Evolutionary conservation across 345 rosid genomes (phyloP), one percentile per base, ranked within the genome.

Genomic region (Firmiana major): DNA sequence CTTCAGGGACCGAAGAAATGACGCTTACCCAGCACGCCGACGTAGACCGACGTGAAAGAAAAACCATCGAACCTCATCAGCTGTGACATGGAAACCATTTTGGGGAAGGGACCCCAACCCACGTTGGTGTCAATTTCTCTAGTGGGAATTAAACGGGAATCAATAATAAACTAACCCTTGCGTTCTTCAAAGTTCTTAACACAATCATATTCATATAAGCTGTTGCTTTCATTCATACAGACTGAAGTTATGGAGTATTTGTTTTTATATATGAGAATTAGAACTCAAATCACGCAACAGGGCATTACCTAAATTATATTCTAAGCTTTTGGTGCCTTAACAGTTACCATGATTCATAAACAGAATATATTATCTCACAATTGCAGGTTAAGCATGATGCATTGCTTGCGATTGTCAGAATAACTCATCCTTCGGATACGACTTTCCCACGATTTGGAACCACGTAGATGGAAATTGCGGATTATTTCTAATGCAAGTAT

Each of bases 51-150:
- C 66, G 22, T 40, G 70, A 82, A 78, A 31, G 53, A 7, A n/a
- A n/a, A 21, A 49, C 74, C 74, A 63, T 28, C 40, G 49, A 55
- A 77, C 55, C 40, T 22, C 84, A 78, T 83, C 86, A 77, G 80
- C 85, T 57, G 71, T 88, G 91, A 86, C 87, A 58, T 83, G 87
- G 83, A 74, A 84, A 62, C 83, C 91, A 87, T 76, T 75, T 3
- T 43, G 54, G 71, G n/a, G 9, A 64, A 21, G 45, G 64, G 75
- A 64, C 69, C 55, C 55, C 16, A 3, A 51, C 55, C 17, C n/a
- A n/a, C 4, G 4, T 57, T 31, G 34, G 12, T 16, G 28, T 58
- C 60, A 34, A 60, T 64, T 72, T 51, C 45, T 10, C 34, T 34
- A 4, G 49, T 21, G 64, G 73, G 40, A 63, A 19, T 55, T 15